Evolutionary conservation across 345 rosid species (phyloP).

Genomic region (Eucalyptus erythrocorys): DNA sequence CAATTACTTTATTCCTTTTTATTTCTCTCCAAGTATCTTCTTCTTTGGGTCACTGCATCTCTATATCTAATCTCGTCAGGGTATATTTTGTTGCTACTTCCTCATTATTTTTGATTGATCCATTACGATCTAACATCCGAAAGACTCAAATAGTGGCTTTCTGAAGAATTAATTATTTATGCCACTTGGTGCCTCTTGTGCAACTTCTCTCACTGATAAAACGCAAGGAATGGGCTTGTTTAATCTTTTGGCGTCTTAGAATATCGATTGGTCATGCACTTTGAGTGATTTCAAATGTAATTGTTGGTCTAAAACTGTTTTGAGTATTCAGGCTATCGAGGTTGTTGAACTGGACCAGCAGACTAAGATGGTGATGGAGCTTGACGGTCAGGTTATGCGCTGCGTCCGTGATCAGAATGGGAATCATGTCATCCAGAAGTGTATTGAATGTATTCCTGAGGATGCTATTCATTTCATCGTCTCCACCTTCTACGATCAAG

Average conservation of each 20-base stretch:
- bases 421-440: slow-evolving; percentile 95
- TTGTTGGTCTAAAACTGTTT: not conserved
- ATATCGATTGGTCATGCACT: not conserved
- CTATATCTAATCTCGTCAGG: not conserved
- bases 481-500: slow-evolving; percentile 80
- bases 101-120: not conserved
- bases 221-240: not conserved
- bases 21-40: not conserved
- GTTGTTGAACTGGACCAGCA: slow-evolving; percentile 89
- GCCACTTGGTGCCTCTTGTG: not conserved
- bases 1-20: not conserved
- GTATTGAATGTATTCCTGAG: slow-evolving; percentile 92
- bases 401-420: slow-evolving; percentile 98
- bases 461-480: slow-evolving; percentile 73
- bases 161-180: not conserved
- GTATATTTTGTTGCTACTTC: not conserved
- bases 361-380: slow-evolving; percentile 82
- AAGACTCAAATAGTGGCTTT: not conserved
- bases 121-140: not conserved
- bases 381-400: slow-evolving; percentile 87
- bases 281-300: not conserved
- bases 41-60: not conserved
- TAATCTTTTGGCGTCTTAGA: not conserved
- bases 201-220: not conserved
- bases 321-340: slow-evolving; percentile 62